Evolutionary conservation across 768 basidiomycete genomes (phyloP).

Genomic region (Leccinum subgranulosum): DNA sequence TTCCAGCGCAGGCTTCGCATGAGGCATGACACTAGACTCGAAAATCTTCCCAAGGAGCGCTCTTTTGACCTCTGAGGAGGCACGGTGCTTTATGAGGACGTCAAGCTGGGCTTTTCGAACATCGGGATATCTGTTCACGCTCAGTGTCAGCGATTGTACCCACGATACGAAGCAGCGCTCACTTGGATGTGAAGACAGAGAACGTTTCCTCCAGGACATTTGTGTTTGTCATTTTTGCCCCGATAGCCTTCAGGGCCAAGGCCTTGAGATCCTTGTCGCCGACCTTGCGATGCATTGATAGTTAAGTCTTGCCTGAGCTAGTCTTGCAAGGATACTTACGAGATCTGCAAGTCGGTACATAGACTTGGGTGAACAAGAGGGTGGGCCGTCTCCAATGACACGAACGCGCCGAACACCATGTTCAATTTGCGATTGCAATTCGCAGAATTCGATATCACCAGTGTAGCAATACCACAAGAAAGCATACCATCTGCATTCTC

Average conservation of each 20-base stretch:
- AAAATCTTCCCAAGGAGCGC: constrained; percentile 9
- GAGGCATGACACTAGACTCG: constrained; percentile 1
- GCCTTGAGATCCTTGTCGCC: constrained; percentile 17
- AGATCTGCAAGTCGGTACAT: constrained; percentile 36
- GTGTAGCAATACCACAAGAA: constrained; percentile 28
- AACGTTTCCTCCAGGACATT: constrained; percentile 27
- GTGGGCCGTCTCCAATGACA: not conserved
- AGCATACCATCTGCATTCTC: constrained; percentile 18
- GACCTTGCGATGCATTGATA: no score
- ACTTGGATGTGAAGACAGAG: constrained; percentile 30
- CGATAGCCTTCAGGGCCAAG: constrained; percentile 19
- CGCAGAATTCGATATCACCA: constrained; percentile 14
- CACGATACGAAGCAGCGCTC: not conserved
- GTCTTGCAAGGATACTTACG: constrained; percentile 10
- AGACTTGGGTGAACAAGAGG: constrained; percentile 34
- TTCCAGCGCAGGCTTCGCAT: constrained; percentile 9
- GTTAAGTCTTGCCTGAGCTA: no score
- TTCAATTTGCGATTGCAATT: constrained; percentile 9
- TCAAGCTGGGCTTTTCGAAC: constrained; percentile 18
- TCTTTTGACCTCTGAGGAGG: constrained; percentile 13
- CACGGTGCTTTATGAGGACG: constrained; percentile 7
- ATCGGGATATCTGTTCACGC: constrained; percentile 14
- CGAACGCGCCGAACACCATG: not conserved
- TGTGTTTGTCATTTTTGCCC: constrained; percentile 7
- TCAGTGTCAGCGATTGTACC: not conserved